phyloP scores from a whole-genome alignment of 2,329 filamentous ascomycete species.

The Metarhizium guizhouense region DNA sequence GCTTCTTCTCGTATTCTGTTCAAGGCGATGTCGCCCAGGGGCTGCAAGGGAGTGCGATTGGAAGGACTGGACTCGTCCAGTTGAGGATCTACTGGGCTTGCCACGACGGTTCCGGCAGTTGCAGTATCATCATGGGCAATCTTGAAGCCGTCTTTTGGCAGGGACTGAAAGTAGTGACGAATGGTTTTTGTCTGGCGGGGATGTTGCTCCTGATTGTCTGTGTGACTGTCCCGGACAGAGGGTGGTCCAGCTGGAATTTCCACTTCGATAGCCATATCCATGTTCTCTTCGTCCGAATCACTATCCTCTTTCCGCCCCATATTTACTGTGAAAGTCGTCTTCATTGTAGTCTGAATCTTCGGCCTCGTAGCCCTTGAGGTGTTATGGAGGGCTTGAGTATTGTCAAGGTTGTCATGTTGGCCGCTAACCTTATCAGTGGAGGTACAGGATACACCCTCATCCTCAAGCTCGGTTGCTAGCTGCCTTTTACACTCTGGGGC shows the following conservation, averaged over 20 bases:
- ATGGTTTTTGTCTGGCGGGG: slow-evolving; percentile 13
- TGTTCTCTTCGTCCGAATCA: slow-evolving; percentile 18
- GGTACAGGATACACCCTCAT: neutral
- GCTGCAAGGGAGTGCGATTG: slow-evolving; percentile 10
- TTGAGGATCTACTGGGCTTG: neutral
- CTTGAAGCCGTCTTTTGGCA: slow-evolving; percentile 16
- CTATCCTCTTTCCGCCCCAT: slow-evolving; percentile 23
- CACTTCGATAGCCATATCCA: slow-evolving; percentile 14
- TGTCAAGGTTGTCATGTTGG: neutral
- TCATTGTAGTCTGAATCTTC: slow-evolving; percentile 13
- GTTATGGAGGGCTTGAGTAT: neutral
- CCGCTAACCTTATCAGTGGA: neutral
- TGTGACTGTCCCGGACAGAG: neutral
- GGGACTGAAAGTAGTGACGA: slow-evolving; percentile 20
- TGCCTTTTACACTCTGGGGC: neutral
- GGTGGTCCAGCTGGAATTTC: slow-evolving; percentile 13
- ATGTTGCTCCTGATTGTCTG: neutral
- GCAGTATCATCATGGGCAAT: slow-evolving; percentile 27
- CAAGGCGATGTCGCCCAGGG: slow-evolving; percentile 9
- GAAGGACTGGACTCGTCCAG: neutral
- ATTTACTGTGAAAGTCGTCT: slow-evolving; percentile 21
- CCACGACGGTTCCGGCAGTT: slow-evolving; percentile 7
- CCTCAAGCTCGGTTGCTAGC: neutral
- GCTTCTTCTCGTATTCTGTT: slow-evolving; percentile 11
- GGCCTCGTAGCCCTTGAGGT: neutral